Evolutionary conservation across 768 basidiomycete species (phyloP).

Genomic region (Lyophyllum decastes): DNA sequence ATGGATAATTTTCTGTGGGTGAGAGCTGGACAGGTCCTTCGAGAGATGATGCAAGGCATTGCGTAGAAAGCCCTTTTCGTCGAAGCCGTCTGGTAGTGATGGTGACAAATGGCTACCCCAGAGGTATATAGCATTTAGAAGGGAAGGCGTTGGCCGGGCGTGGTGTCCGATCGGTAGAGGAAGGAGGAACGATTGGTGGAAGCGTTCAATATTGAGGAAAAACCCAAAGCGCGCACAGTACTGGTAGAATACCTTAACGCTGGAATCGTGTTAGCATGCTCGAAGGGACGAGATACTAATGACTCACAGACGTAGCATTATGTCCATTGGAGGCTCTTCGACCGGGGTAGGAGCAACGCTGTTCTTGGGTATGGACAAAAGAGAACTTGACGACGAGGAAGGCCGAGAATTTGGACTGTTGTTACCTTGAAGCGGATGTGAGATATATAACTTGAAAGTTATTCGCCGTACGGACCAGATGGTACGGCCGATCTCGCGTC

Average conservation of each 20-base stretch:
- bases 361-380: neutral
- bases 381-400: slow-evolving; percentile 8
- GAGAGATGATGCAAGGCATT: slow-evolving; percentile 40
- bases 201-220: slow-evolving; percentile 49
- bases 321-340: slow-evolving; percentile 14
- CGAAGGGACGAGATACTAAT: neutral
- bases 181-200: slow-evolving; percentile 36
- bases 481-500: neutral
- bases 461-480: neutral
- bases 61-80: slow-evolving; percentile 38
- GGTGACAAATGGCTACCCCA: slow-evolving; percentile 35
- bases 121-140: slow-evolving; percentile 39
- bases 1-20: slow-evolving; percentile 40
- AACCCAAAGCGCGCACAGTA: slow-evolving; percentile 49
- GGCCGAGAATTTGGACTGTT: slow-evolving; percentile 1
- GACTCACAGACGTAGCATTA: slow-evolving; percentile 15
- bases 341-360: neutral
- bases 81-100: slow-evolving; percentile 11
- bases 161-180: slow-evolving; percentile 28
- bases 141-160: slow-evolving; percentile 34
- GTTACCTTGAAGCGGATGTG: neutral
- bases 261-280: slow-evolving; percentile 16
- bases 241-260: slow-evolving; percentile 36
- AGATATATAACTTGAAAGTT: neutral
- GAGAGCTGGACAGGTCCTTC: slow-evolving; percentile 37